Conservation (phyloP, 768 basidiomycete genomes). For the Leccinum subtestaceum region DNA sequence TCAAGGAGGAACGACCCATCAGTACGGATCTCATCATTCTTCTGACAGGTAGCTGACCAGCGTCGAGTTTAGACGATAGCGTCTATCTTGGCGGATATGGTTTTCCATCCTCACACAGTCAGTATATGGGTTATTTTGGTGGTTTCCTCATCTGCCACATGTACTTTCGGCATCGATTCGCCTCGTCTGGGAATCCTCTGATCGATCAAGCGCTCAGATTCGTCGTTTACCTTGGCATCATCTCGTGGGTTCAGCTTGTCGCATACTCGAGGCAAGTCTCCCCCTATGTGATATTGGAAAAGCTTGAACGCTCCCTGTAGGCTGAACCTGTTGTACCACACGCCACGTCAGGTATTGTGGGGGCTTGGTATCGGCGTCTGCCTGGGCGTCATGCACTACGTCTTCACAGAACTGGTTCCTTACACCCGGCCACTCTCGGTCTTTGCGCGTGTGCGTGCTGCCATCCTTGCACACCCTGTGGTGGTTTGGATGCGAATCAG, state of each 20-base stretch:
- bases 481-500: slow-evolving; percentile 66
- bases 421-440: slow-evolving; percentile 48
- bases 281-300: not conserved
- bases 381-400: slow-evolving; percentile 55
- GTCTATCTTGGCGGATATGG: slow-evolving; percentile 61
- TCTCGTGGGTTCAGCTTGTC: slow-evolving; percentile 59
- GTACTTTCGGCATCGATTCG: slow-evolving; percentile 64
- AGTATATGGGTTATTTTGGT: slow-evolving; percentile 87
- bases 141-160: slow-evolving; percentile 75
- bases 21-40: slow-evolving; percentile 38
- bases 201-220: slow-evolving; percentile 53
- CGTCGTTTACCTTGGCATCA: slow-evolving; percentile 46
- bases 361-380: slow-evolving; percentile 62
- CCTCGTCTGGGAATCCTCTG: slow-evolving; percentile 45
- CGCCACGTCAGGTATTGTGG: slow-evolving; percentile 69
- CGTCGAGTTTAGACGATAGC: slow-evolving; percentile 10
- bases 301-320: slow-evolving; percentile 34
- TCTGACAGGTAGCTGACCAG: slow-evolving; percentile 1
- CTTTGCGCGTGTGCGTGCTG: slow-evolving; percentile 47
- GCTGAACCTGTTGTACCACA: slow-evolving; percentile 72
- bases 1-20: slow-evolving; percentile 68
- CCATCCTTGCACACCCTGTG: slow-evolving; percentile 54
- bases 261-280: slow-evolving; percentile 74
- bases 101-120: slow-evolving; percentile 86
- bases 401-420: slow-evolving; percentile 58